Base-by-base conservation (phyloP, 352 stramenopile species). In the Phytophthora aleatoria region DNA sequence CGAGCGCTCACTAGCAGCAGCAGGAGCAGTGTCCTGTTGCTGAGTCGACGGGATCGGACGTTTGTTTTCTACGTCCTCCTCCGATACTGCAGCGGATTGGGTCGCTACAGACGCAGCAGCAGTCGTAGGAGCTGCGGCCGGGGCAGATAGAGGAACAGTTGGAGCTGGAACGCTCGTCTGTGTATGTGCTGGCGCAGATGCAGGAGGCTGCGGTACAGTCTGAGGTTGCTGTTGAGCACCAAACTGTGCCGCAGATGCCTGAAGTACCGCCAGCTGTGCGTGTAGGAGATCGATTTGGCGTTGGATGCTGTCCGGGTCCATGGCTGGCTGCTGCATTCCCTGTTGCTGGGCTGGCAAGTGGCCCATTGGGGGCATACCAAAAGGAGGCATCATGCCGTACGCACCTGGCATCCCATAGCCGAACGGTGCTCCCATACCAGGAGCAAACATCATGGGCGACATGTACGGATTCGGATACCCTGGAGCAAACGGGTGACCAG, bases 401-500 rank as follows among this genome's bases (percentile, higher is more conserved):
- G 67, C 70, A 55, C 76, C 74, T 16, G 77, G 74, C 64, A 89
- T 78, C 0, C 79, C 83, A 27, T 76, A 90, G 15, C 77, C 83
- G 53, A 81, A 89, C 12, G 79, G 77, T 35, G 64, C 49, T 2
- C 56, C 79, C 24, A 56, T 56, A 47, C 50, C 50, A 56, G 50
- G 50, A 44, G 60, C 70, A 69, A 86, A 90, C 79, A 92, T 87
- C 47, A 82, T 80, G 27, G 81, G 79, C 13, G 70, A 68, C 68
- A 84, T 77, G 61, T 81, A 90, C 20, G 79, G 81, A 50, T 79
- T 74, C 9, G 55, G 67, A 63, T 83, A 88, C 20, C 79, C 81
- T 41, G 58, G 61, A 12, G 68, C 57, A 69, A 75, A 86, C 20
- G 68, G 68, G 26, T 79, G 65, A 27, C 61, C 71, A 41, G 67